Percentiles rank a stretch among this genome's conserved stretches.
Evolutionary conservation across 2,329 filamentous ascomycete species (phyloP).

Genomic region (Fusarium mangiferae): DNA sequence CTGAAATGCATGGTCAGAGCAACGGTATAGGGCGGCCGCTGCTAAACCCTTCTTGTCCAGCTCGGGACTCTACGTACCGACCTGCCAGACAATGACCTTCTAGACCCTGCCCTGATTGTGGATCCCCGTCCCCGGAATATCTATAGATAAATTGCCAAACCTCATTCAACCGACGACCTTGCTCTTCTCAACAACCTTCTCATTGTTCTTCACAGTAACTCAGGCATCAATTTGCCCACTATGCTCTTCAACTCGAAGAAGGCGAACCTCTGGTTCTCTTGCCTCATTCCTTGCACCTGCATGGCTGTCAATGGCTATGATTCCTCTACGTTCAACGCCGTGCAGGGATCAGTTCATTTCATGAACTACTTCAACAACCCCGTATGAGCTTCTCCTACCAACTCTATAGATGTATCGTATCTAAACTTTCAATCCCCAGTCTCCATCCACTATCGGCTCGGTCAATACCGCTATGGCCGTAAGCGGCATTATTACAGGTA

Average conservation of each 20-base stretch:
- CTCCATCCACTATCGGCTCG: not conserved
- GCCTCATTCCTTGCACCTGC: slow-evolving; percentile 1
- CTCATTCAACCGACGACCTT: not conserved
- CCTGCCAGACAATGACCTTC: not conserved
- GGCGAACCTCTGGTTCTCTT: slow-evolving; percentile 11
- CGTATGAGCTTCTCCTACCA: not conserved
- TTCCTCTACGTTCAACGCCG: slow-evolving; percentile 7
- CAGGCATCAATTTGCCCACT: not conserved
- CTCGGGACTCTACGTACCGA: not conserved
- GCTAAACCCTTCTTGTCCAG: not conserved
- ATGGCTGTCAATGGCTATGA: slow-evolving; percentile 11
- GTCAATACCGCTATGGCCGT: slow-evolving; percentile 6
- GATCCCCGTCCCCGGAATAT: not conserved
- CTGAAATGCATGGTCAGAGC: not conserved
- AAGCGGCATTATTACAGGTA: not conserved
- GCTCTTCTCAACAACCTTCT: not conserved
- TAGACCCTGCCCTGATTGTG: slow-evolving; percentile 1
- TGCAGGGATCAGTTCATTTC: slow-evolving; percentile 6
- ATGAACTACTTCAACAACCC: slow-evolving; percentile 12
- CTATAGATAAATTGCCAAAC: not conserved
- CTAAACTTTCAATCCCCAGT: not conserved
- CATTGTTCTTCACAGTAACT: not conserved
- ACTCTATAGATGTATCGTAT: not conserved
- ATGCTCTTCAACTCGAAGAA: slow-evolving; percentile 9
- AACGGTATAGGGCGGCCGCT: not conserved